Base-by-base conservation (phyloP, 805 yeast genomes). In the Schizosaccharomyces octosporus region DNA sequence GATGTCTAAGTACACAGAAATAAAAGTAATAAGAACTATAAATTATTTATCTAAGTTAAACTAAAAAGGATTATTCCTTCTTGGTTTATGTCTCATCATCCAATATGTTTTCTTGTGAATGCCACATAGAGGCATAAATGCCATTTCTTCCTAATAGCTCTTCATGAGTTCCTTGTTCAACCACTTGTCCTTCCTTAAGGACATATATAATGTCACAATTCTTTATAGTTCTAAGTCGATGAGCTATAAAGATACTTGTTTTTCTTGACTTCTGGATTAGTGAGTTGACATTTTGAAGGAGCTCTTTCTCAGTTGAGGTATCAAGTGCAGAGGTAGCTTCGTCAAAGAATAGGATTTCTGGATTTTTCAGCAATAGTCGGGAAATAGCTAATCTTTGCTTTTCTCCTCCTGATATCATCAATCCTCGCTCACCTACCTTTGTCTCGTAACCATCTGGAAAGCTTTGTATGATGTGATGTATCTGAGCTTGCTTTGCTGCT, bases 401-500 rank as follows among this genome's bases (percentile, higher is more conserved):
- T 70, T 93, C 98, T 64, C 98, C 98, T n/a, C 98, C 98, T 31
- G 96, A 87, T 59, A 93, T 89, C 98, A 93, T 93, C 78, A 93
- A 78, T n/a, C 98, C 98, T 4, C 77, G 76, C 3, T 82, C 73
- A 0, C 85, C 85, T 57, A 81, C 75, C 13, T 77, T 70, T 0
- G 94, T 86, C 45, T 80, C 79, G 55, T 79, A 69, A 15, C 76
- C 75, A n/a, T 76, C 72, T 0, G 84, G 82, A 66, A 81, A 76
- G 32, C 61, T 24, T 48, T 63, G 32, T 39, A 64, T 64, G 19
- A 61, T 62, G 5, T 73, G 72, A 17, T 72, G 64, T 36, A 81
- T 76, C 19, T 62, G 59, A 5, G 96, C 90, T 62, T 81, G 74
- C 45, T 75, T 73, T 1, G 93, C 95, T 7, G 75, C 74, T n/a